Percentiles rank a stretch among this genome's conserved stretches.
Evolutionary conservation across 2,329 filamentous ascomycete species (phyloP).

Genomic region (Exophiala phaeomuriformis): DNA sequence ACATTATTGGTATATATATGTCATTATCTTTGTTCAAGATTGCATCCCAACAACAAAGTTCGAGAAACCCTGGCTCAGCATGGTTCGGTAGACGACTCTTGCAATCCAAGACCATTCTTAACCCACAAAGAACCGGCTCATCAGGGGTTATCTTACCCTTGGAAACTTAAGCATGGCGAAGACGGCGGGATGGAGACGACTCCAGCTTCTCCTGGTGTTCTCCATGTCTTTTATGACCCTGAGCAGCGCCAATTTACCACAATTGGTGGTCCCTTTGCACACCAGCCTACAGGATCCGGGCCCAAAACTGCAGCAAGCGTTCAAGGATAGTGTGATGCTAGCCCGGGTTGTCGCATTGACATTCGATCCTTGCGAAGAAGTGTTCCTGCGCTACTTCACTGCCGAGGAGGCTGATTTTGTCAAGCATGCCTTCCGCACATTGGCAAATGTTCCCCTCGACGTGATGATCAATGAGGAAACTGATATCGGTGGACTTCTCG

Average conservation of each 20-base stretch:
- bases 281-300: background rate
- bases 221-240: background rate
- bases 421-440: constrained; percentile 5
- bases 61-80: too few relatives aligned
- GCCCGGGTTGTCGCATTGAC: constrained; percentile 3
- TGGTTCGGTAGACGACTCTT: too few relatives aligned
- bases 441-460: constrained; percentile 4
- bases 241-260: background rate
- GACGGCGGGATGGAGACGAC: background rate
- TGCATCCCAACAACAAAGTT: too few relatives aligned
- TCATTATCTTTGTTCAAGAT: too few relatives aligned
- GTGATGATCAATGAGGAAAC: background rate
- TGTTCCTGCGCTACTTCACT: constrained; percentile 5
- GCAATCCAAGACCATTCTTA: too few relatives aligned
- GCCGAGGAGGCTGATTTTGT: constrained; percentile 3
- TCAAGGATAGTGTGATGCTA: constrained; percentile 5
- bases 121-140: too few relatives aligned
- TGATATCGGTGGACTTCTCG: background rate
- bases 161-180: background rate
- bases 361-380: constrained; percentile 3
- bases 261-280: background rate
- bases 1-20: too few relatives aligned
- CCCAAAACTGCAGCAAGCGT: constrained; percentile 3
- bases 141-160: too few relatives aligned
- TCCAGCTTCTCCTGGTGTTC: background rate